Conservation (phyloP, 306 rosid species). For the Trifolium dubium region DNA sequence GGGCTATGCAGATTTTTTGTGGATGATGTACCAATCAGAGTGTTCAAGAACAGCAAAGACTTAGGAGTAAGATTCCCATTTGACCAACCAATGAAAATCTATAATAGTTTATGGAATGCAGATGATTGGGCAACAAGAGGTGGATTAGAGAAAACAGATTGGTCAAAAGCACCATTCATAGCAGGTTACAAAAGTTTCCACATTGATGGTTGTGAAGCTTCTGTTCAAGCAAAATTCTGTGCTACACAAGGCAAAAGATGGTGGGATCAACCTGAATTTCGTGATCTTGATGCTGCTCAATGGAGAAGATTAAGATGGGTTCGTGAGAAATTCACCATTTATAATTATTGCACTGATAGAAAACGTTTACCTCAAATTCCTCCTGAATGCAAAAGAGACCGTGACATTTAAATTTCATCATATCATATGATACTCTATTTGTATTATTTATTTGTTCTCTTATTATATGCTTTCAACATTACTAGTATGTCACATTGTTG, state of each 20-base stretch:
- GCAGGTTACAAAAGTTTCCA: conserved; percentile 86
- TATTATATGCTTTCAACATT: not conserved
- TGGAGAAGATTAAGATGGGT: conserved; percentile 78
- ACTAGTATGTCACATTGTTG: conserved; percentile 1
- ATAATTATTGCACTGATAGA: conserved; percentile 85
- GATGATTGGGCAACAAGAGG: conserved; percentile 99
- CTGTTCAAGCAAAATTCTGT: conserved; percentile 72
- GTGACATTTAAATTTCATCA: conserved; percentile 57
- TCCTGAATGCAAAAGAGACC: conserved; percentile 78
- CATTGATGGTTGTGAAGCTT: conserved; percentile 88
- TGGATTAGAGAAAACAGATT: conserved; percentile 92
- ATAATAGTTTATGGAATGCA: conserved; percentile 94
- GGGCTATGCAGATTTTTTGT: conserved; percentile 65
- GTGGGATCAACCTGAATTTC: conserved; percentile 87
- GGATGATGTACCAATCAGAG: conserved; percentile 84
- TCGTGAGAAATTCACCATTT: conserved; percentile 67
- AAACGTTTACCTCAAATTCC: conserved; percentile 60
- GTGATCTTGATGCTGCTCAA: conserved; percentile 70
- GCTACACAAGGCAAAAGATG: conserved; percentile 78
- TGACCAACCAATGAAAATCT: conserved; percentile 91
- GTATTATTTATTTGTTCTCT: not conserved
- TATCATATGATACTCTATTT: not conserved
- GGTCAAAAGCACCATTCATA: conserved; percentile 90
- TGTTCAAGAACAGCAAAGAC: conserved; percentile 85
- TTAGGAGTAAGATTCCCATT: conserved; percentile 88